Conservation (phyloP, 139 green algal species). For the Chlamydomonas sphaeroides region DNA sequence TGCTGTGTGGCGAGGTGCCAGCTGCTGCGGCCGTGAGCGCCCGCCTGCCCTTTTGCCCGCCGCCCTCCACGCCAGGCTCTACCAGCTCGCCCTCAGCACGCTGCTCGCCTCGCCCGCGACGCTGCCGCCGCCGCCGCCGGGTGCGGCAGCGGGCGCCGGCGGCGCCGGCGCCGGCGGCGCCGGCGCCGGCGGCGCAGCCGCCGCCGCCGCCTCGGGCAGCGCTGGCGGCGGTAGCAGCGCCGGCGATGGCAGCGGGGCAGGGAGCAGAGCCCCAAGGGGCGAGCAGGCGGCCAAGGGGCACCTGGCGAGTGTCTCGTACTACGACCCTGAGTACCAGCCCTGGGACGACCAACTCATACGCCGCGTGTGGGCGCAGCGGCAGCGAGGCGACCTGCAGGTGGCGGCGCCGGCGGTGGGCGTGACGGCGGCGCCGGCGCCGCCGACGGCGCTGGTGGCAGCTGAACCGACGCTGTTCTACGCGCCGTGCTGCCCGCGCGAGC, state of each 20-base stretch:
- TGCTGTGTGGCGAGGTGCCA: no score
- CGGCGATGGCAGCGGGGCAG: no score
- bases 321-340: constrained; percentile 12
- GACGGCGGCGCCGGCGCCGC: neutral
- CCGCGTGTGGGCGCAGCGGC: neutral
- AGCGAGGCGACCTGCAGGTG: no score
- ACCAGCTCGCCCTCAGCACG: constrained; percentile 29
- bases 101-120: neutral
- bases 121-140: neutral
- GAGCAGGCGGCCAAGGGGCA: no score
- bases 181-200: no score
- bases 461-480: constrained; percentile 37
- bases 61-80: constrained; percentile 9
- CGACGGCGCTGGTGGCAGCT: neutral
- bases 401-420: neutral
- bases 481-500: constrained; percentile 27
- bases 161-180: neutral
- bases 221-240: no score
- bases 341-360: constrained; percentile 14
- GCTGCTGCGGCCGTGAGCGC: no score
- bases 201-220: no score
- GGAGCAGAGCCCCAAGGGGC: no score
- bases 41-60: no score
- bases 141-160: neutral
- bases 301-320: no score